A percentile compares a stretch with the other conserved stretches of the same genome.
Evolutionary conservation across 2,329 filamentous ascomycete genomes (phyloP).

Genomic region (Juglanconis oblonga): DNA sequence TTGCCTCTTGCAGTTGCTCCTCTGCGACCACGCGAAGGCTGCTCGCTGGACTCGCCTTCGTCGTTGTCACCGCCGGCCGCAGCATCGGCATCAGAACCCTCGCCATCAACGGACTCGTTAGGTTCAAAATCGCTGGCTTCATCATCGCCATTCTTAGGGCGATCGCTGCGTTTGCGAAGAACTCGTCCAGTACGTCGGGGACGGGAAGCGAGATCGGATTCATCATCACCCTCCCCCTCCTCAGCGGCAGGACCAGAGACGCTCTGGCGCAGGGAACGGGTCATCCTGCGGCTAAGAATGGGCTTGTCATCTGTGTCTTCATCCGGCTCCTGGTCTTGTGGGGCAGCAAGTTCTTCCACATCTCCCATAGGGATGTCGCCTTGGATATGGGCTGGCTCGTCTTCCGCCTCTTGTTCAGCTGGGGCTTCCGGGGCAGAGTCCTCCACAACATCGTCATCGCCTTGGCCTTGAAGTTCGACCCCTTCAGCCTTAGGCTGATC

Average conservation of each 20-base stretch:
- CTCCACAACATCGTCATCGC: constrained; percentile 20
- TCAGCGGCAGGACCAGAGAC: constrained; percentile 25
- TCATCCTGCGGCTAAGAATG: constrained; percentile 10
- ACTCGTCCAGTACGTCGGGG: constrained; percentile 12
- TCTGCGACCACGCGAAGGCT: constrained; percentile 45
- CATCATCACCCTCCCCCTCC: constrained; percentile 21
- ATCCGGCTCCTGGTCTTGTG: constrained; percentile 28
- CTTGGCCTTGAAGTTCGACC: constrained; percentile 24
- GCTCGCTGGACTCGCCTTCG: constrained; percentile 47
- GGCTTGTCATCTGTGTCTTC: constrained; percentile 32
- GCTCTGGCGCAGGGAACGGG: constrained; percentile 19
- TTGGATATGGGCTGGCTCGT: constrained; percentile 19
- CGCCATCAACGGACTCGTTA: constrained; percentile 56
- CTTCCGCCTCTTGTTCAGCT: constrained; percentile 21
- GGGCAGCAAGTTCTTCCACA: constrained; percentile 28
- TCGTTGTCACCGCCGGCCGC: constrained; percentile 35
- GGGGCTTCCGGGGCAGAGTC: constrained; percentile 15
- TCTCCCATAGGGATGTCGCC: constrained; percentile 24
- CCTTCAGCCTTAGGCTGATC: constrained; percentile 31
- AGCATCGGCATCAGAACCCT: constrained; percentile 37
- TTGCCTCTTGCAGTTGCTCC: constrained; percentile 39
- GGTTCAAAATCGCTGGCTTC: constrained; percentile 62
- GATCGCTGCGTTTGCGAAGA: constrained; percentile 22
- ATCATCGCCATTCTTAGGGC: constrained; percentile 47
- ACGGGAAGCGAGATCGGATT: constrained; percentile 14